phyloP scores from a whole-genome alignment of 2,329 filamentous ascomycete genomes.

The Fonsecaea erecta region DNA sequence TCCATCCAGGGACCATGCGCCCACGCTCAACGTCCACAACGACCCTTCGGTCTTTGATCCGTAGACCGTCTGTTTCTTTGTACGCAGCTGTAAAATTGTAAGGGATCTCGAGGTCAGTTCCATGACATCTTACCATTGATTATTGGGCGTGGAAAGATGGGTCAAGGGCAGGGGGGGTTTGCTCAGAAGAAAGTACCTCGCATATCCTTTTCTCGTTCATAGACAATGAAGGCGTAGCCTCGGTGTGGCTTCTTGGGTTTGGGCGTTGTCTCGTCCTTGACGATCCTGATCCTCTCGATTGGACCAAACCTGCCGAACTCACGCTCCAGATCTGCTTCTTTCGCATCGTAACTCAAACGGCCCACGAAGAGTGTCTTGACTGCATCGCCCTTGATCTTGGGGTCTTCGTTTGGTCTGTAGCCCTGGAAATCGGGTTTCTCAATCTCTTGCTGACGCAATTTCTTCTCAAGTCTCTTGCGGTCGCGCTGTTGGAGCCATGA shows the following conservation, averaged over 20 bases:
- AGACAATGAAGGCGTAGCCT: constrained; percentile 96
- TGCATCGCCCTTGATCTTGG: constrained; percentile 87
- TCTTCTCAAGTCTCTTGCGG: constrained; percentile 80
- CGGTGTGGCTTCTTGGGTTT: constrained; percentile 81
- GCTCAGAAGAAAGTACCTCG: constrained; percentile 74
- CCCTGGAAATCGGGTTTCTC: constrained; percentile 66
- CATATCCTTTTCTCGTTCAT: constrained; percentile 97
- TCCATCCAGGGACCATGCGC: constrained; percentile 91
- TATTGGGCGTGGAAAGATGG: constrained; percentile 29
- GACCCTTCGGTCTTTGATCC: constrained; percentile 88
- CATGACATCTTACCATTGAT: constrained; percentile 38
- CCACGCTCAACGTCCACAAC: constrained; percentile 96
- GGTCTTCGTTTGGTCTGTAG: constrained; percentile 81
- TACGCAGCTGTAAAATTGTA: constrained; percentile 76
- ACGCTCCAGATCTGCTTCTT: constrained; percentile 85
- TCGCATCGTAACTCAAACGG: constrained; percentile 85
- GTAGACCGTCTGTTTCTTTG: constrained; percentile 83
- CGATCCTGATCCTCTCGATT: constrained; percentile 90
- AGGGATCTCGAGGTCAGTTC: constrained; percentile 45
- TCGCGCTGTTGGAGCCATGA: constrained; percentile 90
- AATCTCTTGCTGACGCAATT: constrained; percentile 65
- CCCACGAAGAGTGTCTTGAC: constrained; percentile 95
- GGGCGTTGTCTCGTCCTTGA: constrained; percentile 76
- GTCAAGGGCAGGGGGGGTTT: constrained; percentile 40
- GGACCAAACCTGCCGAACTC: constrained; percentile 93